phyloP scores from a whole-genome alignment of 768 basidiomycete genomes.

The Leucosporidium scottii region DNA sequence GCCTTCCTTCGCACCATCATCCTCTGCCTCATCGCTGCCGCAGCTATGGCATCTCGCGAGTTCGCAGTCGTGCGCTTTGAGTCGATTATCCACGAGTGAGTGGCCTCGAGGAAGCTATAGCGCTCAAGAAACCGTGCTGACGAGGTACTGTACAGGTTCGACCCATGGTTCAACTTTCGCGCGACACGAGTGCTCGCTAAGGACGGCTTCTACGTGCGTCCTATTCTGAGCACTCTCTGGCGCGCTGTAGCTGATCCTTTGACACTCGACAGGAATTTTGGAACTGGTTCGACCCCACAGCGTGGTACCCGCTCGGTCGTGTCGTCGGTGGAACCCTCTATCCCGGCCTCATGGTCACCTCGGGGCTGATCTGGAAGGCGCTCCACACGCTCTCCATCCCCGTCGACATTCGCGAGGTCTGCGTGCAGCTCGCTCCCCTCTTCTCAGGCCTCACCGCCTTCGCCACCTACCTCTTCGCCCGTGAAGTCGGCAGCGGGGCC shows the following conservation, averaged over 20 bases:
- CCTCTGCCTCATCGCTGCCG: conserved; percentile 75
- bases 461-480: conserved; percentile 58
- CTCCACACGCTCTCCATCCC: conserved; percentile 84
- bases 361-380: conserved; percentile 89
- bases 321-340: conserved; percentile 98
- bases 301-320: conserved; percentile 98
- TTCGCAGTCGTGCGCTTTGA: conserved; percentile 98
- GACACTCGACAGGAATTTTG: conserved; percentile 73
- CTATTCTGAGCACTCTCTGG: neutral
- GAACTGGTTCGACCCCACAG: conserved; percentile 99
- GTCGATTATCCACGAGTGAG: conserved; percentile 89
- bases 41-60: conserved; percentile 78
- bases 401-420: conserved; percentile 94
- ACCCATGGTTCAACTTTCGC: conserved; percentile 94
- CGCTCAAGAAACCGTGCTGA: neutral
- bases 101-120: neutral
- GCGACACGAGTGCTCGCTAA: conserved; percentile 85
- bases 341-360: conserved; percentile 96
- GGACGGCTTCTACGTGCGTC: conserved; percentile 89
- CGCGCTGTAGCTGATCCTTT: conserved; percentile 5
- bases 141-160: conserved; percentile 8
- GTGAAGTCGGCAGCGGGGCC: conserved; percentile 57
- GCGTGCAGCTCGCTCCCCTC: conserved; percentile 91
- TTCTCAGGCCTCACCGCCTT: conserved; percentile 92
- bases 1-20: conserved; percentile 86